phyloP scores from a whole-genome alignment of 805 yeast genomes.

The Spathaspora gorwiae region DNA sequence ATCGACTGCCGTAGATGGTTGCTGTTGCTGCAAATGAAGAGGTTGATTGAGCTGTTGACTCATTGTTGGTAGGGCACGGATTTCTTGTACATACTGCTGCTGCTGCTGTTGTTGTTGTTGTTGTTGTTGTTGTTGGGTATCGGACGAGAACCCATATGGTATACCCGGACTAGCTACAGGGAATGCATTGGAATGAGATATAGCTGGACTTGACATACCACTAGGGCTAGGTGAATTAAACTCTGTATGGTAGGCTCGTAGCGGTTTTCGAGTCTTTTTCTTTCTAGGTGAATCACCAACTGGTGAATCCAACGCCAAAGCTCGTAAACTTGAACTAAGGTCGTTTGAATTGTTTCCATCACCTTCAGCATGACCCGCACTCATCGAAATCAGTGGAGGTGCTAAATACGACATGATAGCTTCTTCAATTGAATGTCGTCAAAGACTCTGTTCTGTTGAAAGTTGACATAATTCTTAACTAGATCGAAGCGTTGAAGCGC shows the following conservation, averaged over 20 bases:
- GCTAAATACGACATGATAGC: not conserved
- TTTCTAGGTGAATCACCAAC: not conserved
- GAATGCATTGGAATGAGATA: not conserved
- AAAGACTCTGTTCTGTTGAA: no score
- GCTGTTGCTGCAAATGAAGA: conserved; percentile 1
- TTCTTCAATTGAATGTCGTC: no score
- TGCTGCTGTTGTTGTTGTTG: conserved; percentile 1
- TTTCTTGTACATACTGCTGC: not conserved
- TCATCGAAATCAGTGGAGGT: not conserved
- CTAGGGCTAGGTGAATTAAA: conserved; percentile 8
- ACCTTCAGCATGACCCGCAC: not conserved
- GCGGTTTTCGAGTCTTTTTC: conserved; percentile 25
- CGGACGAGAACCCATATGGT: not conserved
- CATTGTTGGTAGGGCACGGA: not conserved
- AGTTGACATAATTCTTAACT: no score
- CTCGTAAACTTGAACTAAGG: not conserved
- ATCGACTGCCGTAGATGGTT: conserved; percentile 1
- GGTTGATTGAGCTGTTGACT: not conserved
- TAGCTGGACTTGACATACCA: conserved; percentile 3
- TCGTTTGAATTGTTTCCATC: not conserved
- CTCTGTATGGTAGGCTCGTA: conserved; percentile 28
- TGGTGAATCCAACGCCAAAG: conserved; percentile 2
- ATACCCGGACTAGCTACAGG: not conserved
- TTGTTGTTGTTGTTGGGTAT: not conserved
- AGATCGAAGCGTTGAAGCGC: no score